These are phyloP conservation scores for Cruciata laevipes DNA, from an alignment of 257 asterid species.

Conservation along the genomic window DNA sequence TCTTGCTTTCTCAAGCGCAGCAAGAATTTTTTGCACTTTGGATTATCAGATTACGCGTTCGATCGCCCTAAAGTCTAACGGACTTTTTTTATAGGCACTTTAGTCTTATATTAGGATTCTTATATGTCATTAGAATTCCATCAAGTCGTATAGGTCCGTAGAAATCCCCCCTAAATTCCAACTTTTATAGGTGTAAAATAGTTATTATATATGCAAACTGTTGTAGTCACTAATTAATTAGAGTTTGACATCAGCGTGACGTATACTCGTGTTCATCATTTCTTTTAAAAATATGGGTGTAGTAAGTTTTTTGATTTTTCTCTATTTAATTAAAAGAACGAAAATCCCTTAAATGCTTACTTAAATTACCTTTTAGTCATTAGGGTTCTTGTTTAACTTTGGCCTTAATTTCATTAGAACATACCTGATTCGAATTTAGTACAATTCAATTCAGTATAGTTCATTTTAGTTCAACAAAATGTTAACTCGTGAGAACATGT, in stretches of 20 bases:
- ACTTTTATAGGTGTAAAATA: slow-evolving; percentile 3
- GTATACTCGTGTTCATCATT: neutral
- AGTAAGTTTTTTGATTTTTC: no score
- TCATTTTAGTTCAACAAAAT: no score
- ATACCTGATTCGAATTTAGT: no score
- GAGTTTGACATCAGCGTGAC: neutral
- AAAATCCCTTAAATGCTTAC: no score
- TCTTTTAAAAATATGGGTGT: no score
- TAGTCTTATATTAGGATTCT: neutral
- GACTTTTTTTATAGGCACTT: neutral
- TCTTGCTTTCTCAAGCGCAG: neutral
- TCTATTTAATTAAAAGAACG: no score
- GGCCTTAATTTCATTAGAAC: no score
- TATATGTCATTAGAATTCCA: neutral
- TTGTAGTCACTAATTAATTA: neutral
- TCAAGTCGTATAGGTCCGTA: slow-evolving; percentile 12
- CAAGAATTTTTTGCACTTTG: slow-evolving; percentile 1
- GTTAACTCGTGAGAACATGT: no score
- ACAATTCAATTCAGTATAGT: no score
- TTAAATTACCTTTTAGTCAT: no score
- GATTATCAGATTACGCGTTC: slow-evolving; percentile 7
- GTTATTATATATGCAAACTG: neutral
- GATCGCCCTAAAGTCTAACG: neutral
- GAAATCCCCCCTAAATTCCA: slow-evolving; percentile 14
- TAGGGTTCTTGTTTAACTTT: no score